A percentile compares a stretch with the other conserved stretches of the same genome.
These are phyloP conservation scores for Aureobasidium melanogenum DNA, from an alignment of 2,329 filamentous ascomycete genomes.

Conservation along the genomic window DNA sequence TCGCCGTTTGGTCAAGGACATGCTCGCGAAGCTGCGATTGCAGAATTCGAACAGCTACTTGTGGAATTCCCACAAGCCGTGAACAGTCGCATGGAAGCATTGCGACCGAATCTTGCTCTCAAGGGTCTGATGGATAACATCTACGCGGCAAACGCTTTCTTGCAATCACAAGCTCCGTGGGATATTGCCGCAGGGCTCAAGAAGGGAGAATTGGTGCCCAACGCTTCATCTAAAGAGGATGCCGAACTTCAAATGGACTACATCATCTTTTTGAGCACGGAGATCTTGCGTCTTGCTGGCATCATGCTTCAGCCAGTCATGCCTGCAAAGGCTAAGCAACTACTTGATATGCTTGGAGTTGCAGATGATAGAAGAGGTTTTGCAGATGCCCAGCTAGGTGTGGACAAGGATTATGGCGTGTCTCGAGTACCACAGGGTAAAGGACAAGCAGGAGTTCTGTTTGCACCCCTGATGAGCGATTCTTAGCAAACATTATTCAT, in stretches of 20 bases:
- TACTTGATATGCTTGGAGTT: conserved; percentile 76
- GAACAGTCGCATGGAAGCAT: conserved; percentile 49
- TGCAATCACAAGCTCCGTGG: conserved; percentile 65
- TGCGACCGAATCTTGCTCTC: conserved; percentile 58
- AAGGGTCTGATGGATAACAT: conserved; percentile 55
- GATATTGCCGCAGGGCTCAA: conserved; percentile 9
- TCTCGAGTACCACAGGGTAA: conserved; percentile 32
- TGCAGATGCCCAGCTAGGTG: conserved; percentile 8
- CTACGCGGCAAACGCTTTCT: conserved; percentile 56
- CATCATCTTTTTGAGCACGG: conserved; percentile 61
- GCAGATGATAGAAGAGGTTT: conserved; percentile 48
- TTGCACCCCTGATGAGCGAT: conserved; percentile 36
- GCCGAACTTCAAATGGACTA: conserved; percentile 40
- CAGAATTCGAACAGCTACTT: conserved; percentile 33
- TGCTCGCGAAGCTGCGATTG: neutral
- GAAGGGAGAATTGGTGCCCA: neutral
- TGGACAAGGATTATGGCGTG: conserved; percentile 60
- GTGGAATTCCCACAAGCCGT: conserved; percentile 34
- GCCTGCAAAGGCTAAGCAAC: conserved; percentile 61
- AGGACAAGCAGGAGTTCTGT: conserved; percentile 40
- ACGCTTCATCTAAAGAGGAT: conserved; percentile 11
- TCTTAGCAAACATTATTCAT: neutral
- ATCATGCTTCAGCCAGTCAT: conserved; percentile 90
- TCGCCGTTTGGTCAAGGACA: neutral
- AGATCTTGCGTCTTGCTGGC: conserved; percentile 67